Conservation (phyloP, 257 asterid species). For the Petrea volubilis region DNA sequence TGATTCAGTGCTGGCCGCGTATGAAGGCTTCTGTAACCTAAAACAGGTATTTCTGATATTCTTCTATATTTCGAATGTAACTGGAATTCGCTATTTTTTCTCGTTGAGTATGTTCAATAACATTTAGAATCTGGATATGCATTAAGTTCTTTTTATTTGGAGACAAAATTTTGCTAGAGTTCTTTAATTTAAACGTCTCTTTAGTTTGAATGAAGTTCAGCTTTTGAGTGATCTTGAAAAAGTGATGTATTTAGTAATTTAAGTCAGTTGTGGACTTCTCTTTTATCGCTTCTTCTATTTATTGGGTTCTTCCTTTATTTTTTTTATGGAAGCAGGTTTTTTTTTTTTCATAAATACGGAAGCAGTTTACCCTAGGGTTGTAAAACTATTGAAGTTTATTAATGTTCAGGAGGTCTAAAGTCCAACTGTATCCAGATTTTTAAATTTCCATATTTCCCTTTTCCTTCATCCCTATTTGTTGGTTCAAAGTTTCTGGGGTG, state of each 20-base stretch:
- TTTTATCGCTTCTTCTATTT: neutral
- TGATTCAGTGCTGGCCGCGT: conserved; percentile 77
- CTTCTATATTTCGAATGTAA: neutral
- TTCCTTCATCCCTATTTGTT: neutral
- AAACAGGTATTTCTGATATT: conserved; percentile 55
- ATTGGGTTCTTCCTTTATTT: neutral
- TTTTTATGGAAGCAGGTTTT: neutral
- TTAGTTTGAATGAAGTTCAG: neutral
- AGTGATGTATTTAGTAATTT: neutral
- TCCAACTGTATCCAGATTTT: conserved; percentile 2
- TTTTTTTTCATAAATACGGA: no score
- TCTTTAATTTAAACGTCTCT: neutral
- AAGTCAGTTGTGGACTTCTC: neutral
- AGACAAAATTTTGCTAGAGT: neutral
- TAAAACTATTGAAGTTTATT: neutral
- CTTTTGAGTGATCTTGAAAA: conserved; percentile 4
- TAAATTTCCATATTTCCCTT: neutral
- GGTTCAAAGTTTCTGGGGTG: conserved; percentile 3
- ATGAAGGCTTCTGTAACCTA: conserved; percentile 84
- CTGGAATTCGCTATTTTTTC: neutral
- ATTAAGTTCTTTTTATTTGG: neutral
- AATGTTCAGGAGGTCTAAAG: neutral
- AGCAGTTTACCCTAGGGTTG: neutral
- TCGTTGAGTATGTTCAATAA: neutral
- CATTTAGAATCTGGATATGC: conserved; percentile 1